Evolutionary conservation across 2,329 filamentous ascomycete genomes (phyloP), one percentile per base, ranked within the genome.

Genomic region (Chaetothyriales sp.): DNA sequence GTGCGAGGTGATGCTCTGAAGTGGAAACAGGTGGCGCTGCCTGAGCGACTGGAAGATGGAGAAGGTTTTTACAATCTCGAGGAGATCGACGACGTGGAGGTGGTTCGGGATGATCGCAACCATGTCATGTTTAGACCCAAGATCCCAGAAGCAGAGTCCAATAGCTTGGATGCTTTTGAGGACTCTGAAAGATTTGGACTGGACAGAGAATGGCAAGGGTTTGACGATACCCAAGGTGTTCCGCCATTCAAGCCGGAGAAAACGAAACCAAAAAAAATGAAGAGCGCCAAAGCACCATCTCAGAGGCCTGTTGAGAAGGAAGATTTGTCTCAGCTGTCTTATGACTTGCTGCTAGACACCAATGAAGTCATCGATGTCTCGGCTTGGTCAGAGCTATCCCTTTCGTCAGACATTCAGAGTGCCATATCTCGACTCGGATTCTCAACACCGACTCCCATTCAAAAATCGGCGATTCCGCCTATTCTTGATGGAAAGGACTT

Each of bases 21-120:
- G 62, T 85, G 81, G 81, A 77, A 76, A 55, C 73, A 80, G 18
- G 80, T 92, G 2, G 65, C 71, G 37, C 71, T 84, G 60, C 86
- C 87, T 5, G 85, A 89, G 63, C 81, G 85, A 64, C 74, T 89
- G 60, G 82, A 90, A 46, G 87, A 95, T 69, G 86, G 86, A n/a
- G 89, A 94, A 58, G 92, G 92, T 0, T 95, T 98, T 66, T 94
- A 83, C 61, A 89, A 86, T 0, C 71, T 98, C 1, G 89, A 98
- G 63, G 89, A 97, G 62, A 83, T 97, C 46, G 86, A 94, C 15
- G 88, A 86, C 49, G 86, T 98, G 1, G 86, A 95, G 28, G 76
- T 98, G n/a, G 73, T 94, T 44, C 79, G 77, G 56, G 70, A 54
- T 69, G 73, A 44, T 73, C 71, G 15, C 73, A 78, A 28, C 77